A percentile compares a stretch with the other conserved stretches of the same genome.
These are phyloP conservation scores for Neofusicoccum ribis DNA, from an alignment of 2,329 filamentous ascomycete species.

Conservation along the genomic window DNA sequence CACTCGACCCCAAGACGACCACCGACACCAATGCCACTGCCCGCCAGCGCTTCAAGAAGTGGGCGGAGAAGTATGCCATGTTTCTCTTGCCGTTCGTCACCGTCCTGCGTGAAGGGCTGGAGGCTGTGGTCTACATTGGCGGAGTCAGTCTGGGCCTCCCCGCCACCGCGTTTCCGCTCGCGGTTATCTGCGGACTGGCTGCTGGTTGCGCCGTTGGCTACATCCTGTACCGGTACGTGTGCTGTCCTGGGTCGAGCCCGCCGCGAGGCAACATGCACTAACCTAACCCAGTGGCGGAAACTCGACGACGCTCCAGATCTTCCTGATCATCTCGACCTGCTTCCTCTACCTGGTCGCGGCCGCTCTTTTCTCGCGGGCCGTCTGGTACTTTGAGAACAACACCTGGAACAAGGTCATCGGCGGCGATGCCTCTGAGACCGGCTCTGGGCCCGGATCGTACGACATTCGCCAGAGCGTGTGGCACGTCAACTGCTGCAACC, in stretches of 20 bases:
- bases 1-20: conserved; percentile 57
- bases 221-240: conserved; percentile 67
- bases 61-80: conserved; percentile 80
- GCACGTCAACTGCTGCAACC: conserved; percentile 71
- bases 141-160: conserved; percentile 77
- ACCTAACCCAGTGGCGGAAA: conserved; percentile 55
- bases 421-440: conserved; percentile 63
- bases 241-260: too few relatives aligned
- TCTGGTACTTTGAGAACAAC: conserved; percentile 74
- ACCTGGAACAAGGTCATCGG: conserved; percentile 67
- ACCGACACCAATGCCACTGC: conserved; percentile 19
- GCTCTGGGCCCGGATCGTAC: conserved; percentile 71
- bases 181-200: conserved; percentile 70
- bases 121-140: conserved; percentile 82
- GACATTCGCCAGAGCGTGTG: conserved; percentile 59
- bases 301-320: conserved; percentile 66
- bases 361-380: conserved; percentile 73
- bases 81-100: conserved; percentile 85
- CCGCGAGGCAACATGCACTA: background rate
- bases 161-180: conserved; percentile 73
- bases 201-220: conserved; percentile 70
- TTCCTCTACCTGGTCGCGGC: conserved; percentile 82
- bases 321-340: conserved; percentile 79
- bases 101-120: conserved; percentile 78
- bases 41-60: conserved; percentile 57